phyloP scores from a whole-genome alignment of 2,329 filamentous ascomycete species.

The Colletotrichum tropicicola region DNA sequence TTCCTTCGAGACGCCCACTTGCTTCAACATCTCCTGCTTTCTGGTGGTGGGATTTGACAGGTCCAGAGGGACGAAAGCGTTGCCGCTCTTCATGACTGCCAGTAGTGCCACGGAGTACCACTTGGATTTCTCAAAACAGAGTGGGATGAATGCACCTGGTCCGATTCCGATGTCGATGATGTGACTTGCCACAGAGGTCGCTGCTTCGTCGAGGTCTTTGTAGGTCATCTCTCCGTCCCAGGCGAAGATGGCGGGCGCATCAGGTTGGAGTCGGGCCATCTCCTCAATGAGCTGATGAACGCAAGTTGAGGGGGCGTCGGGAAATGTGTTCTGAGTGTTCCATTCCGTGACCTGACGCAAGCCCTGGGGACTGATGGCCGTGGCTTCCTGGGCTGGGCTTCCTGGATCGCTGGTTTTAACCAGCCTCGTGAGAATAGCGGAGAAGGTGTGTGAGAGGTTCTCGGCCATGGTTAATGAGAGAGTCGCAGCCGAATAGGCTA shows the following conservation, averaged over 20 bases:
- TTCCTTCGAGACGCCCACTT: not conserved
- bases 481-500: not conserved
- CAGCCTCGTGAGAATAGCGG: not conserved
- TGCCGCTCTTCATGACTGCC: slow-evolving; percentile 42
- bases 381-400: not conserved
- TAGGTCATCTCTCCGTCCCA: slow-evolving; percentile 30
- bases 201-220: slow-evolving; percentile 7
- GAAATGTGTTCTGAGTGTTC: not conserved
- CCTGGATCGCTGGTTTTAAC: not conserved
- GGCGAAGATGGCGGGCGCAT: slow-evolving; percentile 31
- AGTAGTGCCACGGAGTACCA: slow-evolving; percentile 39
- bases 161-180: slow-evolving; percentile 31
- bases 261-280: slow-evolving; percentile 11
- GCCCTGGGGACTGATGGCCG: not conserved
- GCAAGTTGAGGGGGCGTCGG: not conserved
- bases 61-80: slow-evolving; percentile 41
- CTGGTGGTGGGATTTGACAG: slow-evolving; percentile 2
- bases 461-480: slow-evolving; percentile 2
- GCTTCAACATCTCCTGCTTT: slow-evolving; percentile 4
- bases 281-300: slow-evolving; percentile 35
- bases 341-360: not conserved
- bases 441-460: slow-evolving; percentile 8
- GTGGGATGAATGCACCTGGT: slow-evolving; percentile 31
- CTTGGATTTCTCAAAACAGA: slow-evolving; percentile 40
- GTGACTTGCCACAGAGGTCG: not conserved